Evolutionary conservation across 164 flowering plant genomes (phyloP), one percentile per base, ranked within the genome.

Genomic region (Amborella trichopoda): DNA sequence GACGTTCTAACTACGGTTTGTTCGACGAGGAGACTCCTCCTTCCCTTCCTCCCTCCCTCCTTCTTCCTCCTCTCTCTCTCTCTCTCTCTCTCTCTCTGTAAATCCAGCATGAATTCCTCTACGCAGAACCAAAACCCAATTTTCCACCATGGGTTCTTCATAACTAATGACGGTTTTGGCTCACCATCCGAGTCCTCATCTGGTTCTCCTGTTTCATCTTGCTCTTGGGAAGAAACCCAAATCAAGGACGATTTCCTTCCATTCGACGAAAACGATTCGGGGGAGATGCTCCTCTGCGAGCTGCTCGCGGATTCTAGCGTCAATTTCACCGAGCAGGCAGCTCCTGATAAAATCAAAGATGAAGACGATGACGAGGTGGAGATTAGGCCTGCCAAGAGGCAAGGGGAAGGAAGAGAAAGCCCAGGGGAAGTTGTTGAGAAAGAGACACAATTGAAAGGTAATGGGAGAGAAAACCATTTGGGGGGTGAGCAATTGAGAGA

Each of bases 181-280:
- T 49, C 62, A 5, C 49, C 58, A 4, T 52, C 56, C 6, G 38
- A 64, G 10, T 67, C 74, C 10, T 46, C 38, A 24, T 38, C 16
- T 2, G 49, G 30, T 3, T 60, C 68, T 1, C 47, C 34, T 0
- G 65, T 53, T 2, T 40, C 40, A 4, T 28, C 27, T 23, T 54
- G 57, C 38, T 25, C 59, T 1, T 43, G 55, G 28, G 55, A 51
- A 2, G 38, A 36, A 10, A 3, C 34, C 17, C 16, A 3, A 30
- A 24, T 24, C 44, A 26, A 40, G 5, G 33, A 54, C 30, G 50
- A 53, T 23, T 12, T 46, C 0, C 68, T 78, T 13, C 81, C 84
- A 0, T 78, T 78, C 67, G 62, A 78, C 28, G 73, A 70, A 50
- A 72, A 75, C 36, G 85, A 78, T 53, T 56, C 85, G 2, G 61